Base-by-base conservation (phyloP, 495 filamentous ascomycete species). In the Aspergillus homomorphus region DNA sequence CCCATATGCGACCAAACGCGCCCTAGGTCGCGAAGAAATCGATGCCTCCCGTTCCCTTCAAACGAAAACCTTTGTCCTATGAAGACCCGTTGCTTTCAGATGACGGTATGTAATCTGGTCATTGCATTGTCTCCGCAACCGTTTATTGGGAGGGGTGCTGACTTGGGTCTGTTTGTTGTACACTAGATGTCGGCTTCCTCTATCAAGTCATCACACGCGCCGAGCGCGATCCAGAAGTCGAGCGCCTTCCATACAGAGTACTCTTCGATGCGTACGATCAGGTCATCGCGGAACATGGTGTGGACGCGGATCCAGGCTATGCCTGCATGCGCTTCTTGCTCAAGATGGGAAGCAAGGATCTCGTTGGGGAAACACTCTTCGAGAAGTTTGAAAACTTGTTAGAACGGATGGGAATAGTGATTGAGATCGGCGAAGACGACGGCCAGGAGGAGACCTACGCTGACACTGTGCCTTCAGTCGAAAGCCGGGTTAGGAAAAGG, bases 191-290 rank as follows among this genome's bases (percentile, higher is more conserved):
- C 69, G 81, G 80, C 53, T 79, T 92, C 56, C 79, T 96, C 59
- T 87, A 89, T 70, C 80, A 88, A 46, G 90, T 96, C 65, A 83
- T 93, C 72, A 78, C 73, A 53, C 78, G 78, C 70, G 91, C 89
- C 21, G 84, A 92, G 74, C 70, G 76, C 22, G 77, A 89, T 23
- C 82, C 85, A 1, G 82, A 86, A 28, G 81, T 81, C 57, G 79
- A 87, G 54, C 77, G 79, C 58, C 74, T 86, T 14, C 88, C 90
- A 3, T 92, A 88, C 63, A 84, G 87, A 70, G 89, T 90, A 19
- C 80, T 96, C 24, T 96, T 92, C 73, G 76, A 80, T 18, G 89
- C 90, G 33, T 94, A 94, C 64, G 87, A 95, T 62, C 75, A 82
- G 56, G 78, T 90, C 24, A 80, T 94, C 44, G 79, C 79, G 3